Base-by-base conservation (phyloP, 75 land plant genomes). In the Pseudotsuga menziesii region DNA sequence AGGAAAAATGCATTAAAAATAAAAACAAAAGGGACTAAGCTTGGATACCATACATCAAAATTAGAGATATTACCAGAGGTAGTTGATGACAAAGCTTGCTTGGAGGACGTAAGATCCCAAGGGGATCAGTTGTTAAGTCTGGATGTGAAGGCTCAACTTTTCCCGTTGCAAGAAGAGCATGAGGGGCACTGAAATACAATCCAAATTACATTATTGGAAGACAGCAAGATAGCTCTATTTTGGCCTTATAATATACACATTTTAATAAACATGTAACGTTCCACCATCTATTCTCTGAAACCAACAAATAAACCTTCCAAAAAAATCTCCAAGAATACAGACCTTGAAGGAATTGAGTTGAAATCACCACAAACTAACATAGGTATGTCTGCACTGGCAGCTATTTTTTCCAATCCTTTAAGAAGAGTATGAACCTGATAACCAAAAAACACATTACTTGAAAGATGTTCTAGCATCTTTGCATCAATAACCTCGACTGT, bases 311-410 rank as follows among this genome's bases (percentile, higher is more conserved):
- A 9, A 27, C 41, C 62, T 57, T 41, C 29, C 27, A 22, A 54
- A 20, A 80, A 74, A 14, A 70, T n/a, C 17, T 20, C 41, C n/a
- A 41, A 22, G 52, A 41, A 69, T 69, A 83, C 87, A 72, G 32
- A 93, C 99, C 99, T 96, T 85, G 90, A 91, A 58, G 99, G 99
- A 80, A 85, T 82, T 39, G 98, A 94, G 83, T 94, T 94, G 77
- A 96, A 96, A 89, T 96, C 99, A 4, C 99, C 99, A 89, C 98
- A 98, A 14, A 96, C 99, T 81, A 96, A 76, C 99, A 96, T 96
- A 17, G 99, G 99, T 52, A 96, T 96, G 72, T 94, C 99, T 67
- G 99, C 99, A 89, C 99, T 96, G 15, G 80, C 88, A 74, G 99
- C 98, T 58, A 96, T 96, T 84, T 96, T 96, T 71, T 96, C 99